A percentile compares a stretch with the other conserved stretches of the same genome.
phyloP scores from a whole-genome alignment of 2,329 filamentous ascomycete genomes.

The Mycosphaerella arachidis region DNA sequence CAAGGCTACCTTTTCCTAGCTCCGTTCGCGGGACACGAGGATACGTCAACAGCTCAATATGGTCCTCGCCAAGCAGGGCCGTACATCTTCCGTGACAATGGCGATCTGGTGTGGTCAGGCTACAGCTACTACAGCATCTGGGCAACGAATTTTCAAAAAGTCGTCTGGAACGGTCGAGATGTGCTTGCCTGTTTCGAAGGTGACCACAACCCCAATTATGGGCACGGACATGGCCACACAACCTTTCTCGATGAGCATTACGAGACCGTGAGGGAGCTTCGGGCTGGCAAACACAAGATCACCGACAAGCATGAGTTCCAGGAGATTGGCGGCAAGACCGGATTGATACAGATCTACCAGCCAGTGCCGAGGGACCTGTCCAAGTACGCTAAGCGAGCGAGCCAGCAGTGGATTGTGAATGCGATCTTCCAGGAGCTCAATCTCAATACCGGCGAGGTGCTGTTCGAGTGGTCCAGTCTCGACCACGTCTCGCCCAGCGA shows the following conservation, averaged over 20 bases:
- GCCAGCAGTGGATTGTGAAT: conserved; percentile 14
- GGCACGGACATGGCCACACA: conserved; percentile 52
- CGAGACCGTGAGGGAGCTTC: conserved; percentile 51
- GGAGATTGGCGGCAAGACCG: conserved; percentile 50
- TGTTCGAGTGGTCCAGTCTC: conserved; percentile 36
- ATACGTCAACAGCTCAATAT: conserved; percentile 31
- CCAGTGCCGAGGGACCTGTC: conserved; percentile 42
- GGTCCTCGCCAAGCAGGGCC: conserved; percentile 51
- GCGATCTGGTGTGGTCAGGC: conserved; percentile 56
- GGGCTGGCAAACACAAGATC: conserved; percentile 46
- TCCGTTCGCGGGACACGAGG: conserved; percentile 30
- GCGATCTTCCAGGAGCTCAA: conserved; percentile 38
- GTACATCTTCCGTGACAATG: conserved; percentile 54
- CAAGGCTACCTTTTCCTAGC: conserved; percentile 45
- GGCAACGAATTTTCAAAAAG: conserved; percentile 52
- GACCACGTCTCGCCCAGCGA: conserved; percentile 26
- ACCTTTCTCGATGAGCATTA: conserved; percentile 53
- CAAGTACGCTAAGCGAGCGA: conserved; percentile 4
- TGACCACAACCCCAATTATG: conserved; percentile 48
- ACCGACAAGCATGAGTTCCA: conserved; percentile 51
- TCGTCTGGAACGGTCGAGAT: conserved; percentile 48
- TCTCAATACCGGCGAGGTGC: conserved; percentile 31
- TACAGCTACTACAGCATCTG: conserved; percentile 51
- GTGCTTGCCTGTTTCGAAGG: conserved; percentile 54
- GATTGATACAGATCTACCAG: conserved; percentile 49